Evolutionary conservation across 176 grass and related monocot species (phyloP).

Genomic region (Avena sativa): DNA sequence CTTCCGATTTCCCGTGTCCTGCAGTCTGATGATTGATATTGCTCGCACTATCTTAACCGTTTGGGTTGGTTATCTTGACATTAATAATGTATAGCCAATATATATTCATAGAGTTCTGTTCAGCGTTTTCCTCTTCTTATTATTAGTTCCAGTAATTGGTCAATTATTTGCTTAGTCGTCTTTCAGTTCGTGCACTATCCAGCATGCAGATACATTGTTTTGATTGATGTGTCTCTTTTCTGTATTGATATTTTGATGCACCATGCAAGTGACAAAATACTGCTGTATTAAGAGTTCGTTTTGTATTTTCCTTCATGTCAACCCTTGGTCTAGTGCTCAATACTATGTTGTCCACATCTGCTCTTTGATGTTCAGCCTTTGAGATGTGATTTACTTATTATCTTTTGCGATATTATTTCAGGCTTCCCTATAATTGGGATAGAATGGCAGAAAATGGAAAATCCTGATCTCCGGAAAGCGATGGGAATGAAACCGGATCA

Average conservation of each 20-base stretch:
- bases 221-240: not conserved
- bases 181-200: not conserved
- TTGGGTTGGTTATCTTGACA: not conserved
- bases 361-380: slow-evolving; percentile 20
- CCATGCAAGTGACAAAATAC: not conserved
- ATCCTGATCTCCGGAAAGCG: slow-evolving; percentile 93
- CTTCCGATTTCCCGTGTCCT: not conserved
- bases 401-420: slow-evolving; percentile 39
- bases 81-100: not conserved
- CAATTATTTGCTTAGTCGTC: slow-evolving; percentile 21
- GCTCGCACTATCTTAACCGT: not conserved
- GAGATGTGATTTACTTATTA: slow-evolving; percentile 8
- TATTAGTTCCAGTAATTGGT: not conserved
- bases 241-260: slow-evolving; percentile 22
- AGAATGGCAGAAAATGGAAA: slow-evolving; percentile 99
- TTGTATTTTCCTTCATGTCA: not conserved
- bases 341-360: not conserved
- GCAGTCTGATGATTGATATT: not conserved
- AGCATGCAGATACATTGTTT: not conserved
- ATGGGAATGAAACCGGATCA: slow-evolving; percentile 94
- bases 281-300: not conserved
- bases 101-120: not conserved
- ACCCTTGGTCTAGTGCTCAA: not conserved
- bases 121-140: not conserved
- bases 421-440: slow-evolving; percentile 93